These are phyloP conservation scores for Tolypocladium sp. DNA, from an alignment of 2,329 filamentous ascomycete species.

Conservation along the genomic window DNA sequence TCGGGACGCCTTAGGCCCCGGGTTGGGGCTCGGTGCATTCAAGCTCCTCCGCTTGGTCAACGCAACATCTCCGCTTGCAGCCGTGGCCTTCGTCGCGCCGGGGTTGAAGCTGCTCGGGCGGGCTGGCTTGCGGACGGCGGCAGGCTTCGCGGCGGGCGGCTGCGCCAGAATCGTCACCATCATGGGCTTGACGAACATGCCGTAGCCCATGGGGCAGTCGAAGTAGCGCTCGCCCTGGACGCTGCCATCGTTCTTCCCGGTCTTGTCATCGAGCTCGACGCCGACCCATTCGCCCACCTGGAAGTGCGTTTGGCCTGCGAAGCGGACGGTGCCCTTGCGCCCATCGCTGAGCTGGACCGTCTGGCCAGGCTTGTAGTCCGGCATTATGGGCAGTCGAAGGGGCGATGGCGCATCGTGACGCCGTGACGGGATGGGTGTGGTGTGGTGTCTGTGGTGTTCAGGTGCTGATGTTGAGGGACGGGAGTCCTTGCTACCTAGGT, in stretches of 20 bases:
- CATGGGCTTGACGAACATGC: conserved; percentile 77
- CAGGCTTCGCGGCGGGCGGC: conserved; percentile 27
- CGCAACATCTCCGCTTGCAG: conserved; percentile 38
- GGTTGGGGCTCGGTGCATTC: conserved; percentile 65
- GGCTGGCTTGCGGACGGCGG: conserved; percentile 27
- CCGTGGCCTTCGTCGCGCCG: conserved; percentile 27
- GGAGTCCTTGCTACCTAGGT: no score
- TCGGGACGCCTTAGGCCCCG: conserved; percentile 47
- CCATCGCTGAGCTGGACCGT: conserved; percentile 72
- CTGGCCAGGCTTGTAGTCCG: conserved; percentile 58
- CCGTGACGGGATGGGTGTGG: not conserved
- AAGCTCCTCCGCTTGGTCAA: conserved; percentile 57
- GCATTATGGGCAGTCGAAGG: conserved; percentile 31
- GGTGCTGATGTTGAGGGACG: not conserved
- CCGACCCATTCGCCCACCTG: conserved; percentile 81
- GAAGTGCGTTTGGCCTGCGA: conserved; percentile 71
- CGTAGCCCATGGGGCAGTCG: conserved; percentile 64
- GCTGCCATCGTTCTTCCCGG: conserved; percentile 89
- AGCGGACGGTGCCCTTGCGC: conserved; percentile 69
- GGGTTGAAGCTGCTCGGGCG: conserved; percentile 42
- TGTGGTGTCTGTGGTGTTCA: not conserved
- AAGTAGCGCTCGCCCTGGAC: conserved; percentile 87
- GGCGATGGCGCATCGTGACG: conserved; percentile 22
- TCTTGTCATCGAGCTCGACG: conserved; percentile 72
- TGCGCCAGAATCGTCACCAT: conserved; percentile 54